Base-by-base conservation (phyloP, 23 red algal genomes). In the Gracilaria domingensis region DNA sequence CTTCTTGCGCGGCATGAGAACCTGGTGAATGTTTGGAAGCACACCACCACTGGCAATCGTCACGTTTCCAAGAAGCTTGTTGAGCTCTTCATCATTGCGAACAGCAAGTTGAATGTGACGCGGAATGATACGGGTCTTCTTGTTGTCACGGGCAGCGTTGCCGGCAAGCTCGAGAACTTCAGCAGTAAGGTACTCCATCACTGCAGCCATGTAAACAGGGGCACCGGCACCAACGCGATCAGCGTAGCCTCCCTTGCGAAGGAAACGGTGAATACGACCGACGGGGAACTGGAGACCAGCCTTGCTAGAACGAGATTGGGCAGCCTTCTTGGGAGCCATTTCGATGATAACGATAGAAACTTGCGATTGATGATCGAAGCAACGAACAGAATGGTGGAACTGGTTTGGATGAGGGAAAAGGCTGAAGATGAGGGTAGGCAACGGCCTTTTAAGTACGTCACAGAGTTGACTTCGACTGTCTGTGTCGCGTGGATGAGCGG, bases 61-160 rank as follows among this genome's bases (percentile, higher is more conserved):
- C 12, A 99, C 97, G 67, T 84, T 77, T 64, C 88, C 85, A 73
- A 99, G 91, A 39, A 99, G 85, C 67, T 99, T 99, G 93, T 99
- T 99, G 26, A 99, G 75, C 81, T 99, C 97, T 75, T 99, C 97
- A 69, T 99, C 97, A 78, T 99, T 99, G 44, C 97, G 91, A 26
- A 99, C 94, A 14, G 97, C 97, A 23, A 99, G 93, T 75, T 99
- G 97, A 81, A 99, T 94, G 82, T 99, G 97, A 18, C 97, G 93
- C 29, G 97, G 97, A 30, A 99, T 89, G 88, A 99, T 99, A 72
- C 97, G 94, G n/a, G 97, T 95, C 89, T 99, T 99, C 97, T 99
- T 99, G 91, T 99, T 99, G 93, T 99, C 97, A 73, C 97, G 94
- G 17, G 97, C 94, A 39, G 97, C 97, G 69, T 99, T 99, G 42